These are phyloP conservation scores for Teratosphaeria nubilosa DNA, from an alignment of 2,329 filamentous ascomycete genomes.

Conservation along the genomic window DNA sequence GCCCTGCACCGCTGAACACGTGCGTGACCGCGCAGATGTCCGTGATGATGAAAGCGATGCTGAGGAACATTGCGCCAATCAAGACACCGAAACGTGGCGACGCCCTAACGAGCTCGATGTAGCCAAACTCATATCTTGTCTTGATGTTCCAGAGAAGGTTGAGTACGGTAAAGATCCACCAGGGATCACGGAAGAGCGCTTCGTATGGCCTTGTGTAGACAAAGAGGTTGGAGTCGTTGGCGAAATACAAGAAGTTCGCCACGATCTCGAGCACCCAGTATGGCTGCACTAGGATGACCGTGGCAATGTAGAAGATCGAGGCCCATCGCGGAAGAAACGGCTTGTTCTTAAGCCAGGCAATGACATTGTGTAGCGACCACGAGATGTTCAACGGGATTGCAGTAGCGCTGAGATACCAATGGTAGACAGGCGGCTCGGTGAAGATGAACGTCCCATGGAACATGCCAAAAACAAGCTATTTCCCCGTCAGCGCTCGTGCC, in stretches of 20 bases:
- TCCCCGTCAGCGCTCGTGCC: neutral
- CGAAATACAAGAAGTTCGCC: slow-evolving; percentile 48
- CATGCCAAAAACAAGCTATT: slow-evolving; percentile 34
- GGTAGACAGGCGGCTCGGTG: slow-evolving; percentile 44
- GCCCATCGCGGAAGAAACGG: slow-evolving; percentile 40
- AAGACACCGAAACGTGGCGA: slow-evolving; percentile 57
- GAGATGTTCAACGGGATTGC: slow-evolving; percentile 47
- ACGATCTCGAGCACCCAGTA: slow-evolving; percentile 58
- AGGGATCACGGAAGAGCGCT: slow-evolving; percentile 53
- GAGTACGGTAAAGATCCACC: slow-evolving; percentile 56
- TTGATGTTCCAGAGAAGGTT: slow-evolving; percentile 55
- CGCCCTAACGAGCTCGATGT: slow-evolving; percentile 46
- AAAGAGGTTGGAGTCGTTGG: slow-evolving; percentile 36
- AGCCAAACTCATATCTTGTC: slow-evolving; percentile 48
- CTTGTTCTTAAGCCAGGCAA: slow-evolving; percentile 57
- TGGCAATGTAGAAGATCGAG: slow-evolving; percentile 48
- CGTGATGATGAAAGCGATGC: slow-evolving; percentile 50
- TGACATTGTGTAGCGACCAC: slow-evolving; percentile 55
- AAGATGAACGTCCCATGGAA: slow-evolving; percentile 51
- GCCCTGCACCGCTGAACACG: slow-evolving; percentile 16
- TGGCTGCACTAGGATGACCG: slow-evolving; percentile 48
- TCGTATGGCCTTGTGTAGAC: slow-evolving; percentile 48
- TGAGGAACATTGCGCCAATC: slow-evolving; percentile 50
- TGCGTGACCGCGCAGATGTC: slow-evolving; percentile 51
- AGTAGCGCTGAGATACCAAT: slow-evolving; percentile 54